Evolutionary conservation across 2,329 filamentous ascomycete genomes (phyloP).

Genomic region (Fusarium fracticaudum): DNA sequence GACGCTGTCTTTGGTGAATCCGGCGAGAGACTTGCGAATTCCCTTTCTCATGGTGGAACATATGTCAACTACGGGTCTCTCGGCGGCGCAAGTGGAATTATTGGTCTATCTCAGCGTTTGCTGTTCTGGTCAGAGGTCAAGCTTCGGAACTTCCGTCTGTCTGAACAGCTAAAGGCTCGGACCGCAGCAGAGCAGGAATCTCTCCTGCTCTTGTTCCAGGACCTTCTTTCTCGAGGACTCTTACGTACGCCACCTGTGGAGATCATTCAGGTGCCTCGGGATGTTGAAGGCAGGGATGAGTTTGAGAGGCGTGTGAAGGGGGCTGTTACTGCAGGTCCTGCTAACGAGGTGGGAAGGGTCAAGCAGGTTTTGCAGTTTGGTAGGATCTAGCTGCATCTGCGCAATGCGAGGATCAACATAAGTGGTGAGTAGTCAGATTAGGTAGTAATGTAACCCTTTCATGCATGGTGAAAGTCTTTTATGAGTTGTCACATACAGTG

Average conservation of each 20-base stretch:
- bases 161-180: slow-evolving; percentile 1
- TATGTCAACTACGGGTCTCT: slow-evolving; percentile 11
- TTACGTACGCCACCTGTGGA: not conserved
- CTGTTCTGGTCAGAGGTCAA: slow-evolving; percentile 14
- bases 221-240: not conserved
- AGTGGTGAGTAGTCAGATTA: not conserved
- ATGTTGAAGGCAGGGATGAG: not conserved
- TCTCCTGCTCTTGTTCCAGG: slow-evolving; percentile 11
- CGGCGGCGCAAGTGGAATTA: not conserved
- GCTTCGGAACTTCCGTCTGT: slow-evolving; percentile 8
- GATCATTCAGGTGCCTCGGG: not conserved
- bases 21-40: not conserved
- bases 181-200: slow-evolving; percentile 3
- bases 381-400: not conserved
- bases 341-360: not conserved
- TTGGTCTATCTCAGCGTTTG: not conserved
- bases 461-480: not conserved
- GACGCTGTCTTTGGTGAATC: slow-evolving; percentile 11
- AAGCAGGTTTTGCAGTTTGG: slow-evolving; percentile 5
- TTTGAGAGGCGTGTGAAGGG: not conserved
- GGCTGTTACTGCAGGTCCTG: not conserved
- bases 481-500: not conserved
- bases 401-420: fast-evolving
- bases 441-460: not conserved
- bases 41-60: not conserved